Base-by-base conservation (phyloP, 1,284 basidiomycete species). In the Ustilago bromivora region DNA sequence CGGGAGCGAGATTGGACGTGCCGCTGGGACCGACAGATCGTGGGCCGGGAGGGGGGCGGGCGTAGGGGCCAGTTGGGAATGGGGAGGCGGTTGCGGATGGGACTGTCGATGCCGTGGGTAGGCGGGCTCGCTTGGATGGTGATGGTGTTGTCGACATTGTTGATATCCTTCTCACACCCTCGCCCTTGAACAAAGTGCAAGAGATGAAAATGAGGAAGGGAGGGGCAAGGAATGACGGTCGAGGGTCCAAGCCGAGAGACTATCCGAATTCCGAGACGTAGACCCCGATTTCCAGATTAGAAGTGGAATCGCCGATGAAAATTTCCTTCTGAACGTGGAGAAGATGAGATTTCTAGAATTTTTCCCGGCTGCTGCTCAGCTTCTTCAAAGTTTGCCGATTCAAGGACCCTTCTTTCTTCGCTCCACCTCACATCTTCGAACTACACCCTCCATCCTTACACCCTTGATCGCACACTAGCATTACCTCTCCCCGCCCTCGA, bases 71-170 rank as follows among this genome's bases (percentile, higher is more conserved):
- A 15, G 32, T 19, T 15, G 70, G 41, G 41, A 68, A 73, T 13
- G 66, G 71, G 4, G 71, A 74, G 19, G 55, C 61, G 28, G 71
- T 69, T 49, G 66, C 66, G 0, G 66, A 68, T 9, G 64, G 52
- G 3, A 61, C 56, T 3, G 51, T 47, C 1, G 71, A 68, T 0
- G 64, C 52, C n/a, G 71, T 65, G 0, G 71, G 66, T 6, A 68
- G 15, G 9, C 74, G 61, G 1, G 74, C 41, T 8, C 74, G 64
- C 31, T 76, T 76, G 0, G 65, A 61, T 11, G 74, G 74, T 34
- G 74, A 76, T 19, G 74, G 74, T 40, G 73, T 76, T 0, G 68
- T 55, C 3, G 73, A 67, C 68, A 71, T 71, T 2, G 10, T 32
- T 2, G 51, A 23, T 52, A 31, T 31, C 12, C 23, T 28, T 7